These are phyloP conservation scores for Viola pubescens DNA, from an alignment of 441 rosid species.

Conservation along the genomic window DNA sequence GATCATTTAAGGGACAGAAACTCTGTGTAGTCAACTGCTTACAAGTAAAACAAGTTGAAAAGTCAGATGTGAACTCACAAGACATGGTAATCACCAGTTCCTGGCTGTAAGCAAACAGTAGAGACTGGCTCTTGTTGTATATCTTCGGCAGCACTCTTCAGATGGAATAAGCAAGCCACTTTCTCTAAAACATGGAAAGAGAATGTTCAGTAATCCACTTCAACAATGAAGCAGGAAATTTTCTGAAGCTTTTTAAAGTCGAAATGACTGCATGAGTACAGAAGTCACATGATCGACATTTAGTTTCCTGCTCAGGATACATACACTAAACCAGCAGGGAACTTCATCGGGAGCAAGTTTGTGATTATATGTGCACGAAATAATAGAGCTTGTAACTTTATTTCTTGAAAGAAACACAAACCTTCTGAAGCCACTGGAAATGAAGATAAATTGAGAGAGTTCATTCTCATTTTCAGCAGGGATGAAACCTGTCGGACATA, in stretches of 20 bases:
- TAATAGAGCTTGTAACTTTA: slow-evolving; percentile 2
- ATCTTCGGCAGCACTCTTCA: slow-evolving; percentile 70
- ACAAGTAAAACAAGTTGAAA: not conserved
- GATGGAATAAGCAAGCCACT: slow-evolving; percentile 67
- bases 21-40: not conserved
- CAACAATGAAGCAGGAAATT: not conserved
- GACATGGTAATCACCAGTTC: slow-evolving; percentile 81
- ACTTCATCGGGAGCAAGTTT: too few species aligned
- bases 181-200: slow-evolving; percentile 36
- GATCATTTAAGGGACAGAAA: not conserved
- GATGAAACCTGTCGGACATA: slow-evolving; percentile 76
- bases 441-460: slow-evolving; percentile 62
- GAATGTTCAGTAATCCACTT: not conserved
- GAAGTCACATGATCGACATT: not conserved
- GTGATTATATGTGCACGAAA: not conserved
- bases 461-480: slow-evolving; percentile 70
- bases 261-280: not conserved
- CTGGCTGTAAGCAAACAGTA: slow-evolving; percentile 66
- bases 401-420: slow-evolving; percentile 20
- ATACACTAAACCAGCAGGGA: not conserved
- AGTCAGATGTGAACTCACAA: slow-evolving; percentile 50
- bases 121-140: slow-evolving; percentile 46
- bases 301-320: not conserved
- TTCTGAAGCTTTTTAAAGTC: not conserved
- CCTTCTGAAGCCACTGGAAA: slow-evolving; percentile 67